A percentile compares a stretch with the other conserved stretches of the same genome.
These are phyloP conservation scores for Xanthoceras sorbifolium DNA, from an alignment of 345 rosid genomes.

Conservation along the genomic window DNA sequence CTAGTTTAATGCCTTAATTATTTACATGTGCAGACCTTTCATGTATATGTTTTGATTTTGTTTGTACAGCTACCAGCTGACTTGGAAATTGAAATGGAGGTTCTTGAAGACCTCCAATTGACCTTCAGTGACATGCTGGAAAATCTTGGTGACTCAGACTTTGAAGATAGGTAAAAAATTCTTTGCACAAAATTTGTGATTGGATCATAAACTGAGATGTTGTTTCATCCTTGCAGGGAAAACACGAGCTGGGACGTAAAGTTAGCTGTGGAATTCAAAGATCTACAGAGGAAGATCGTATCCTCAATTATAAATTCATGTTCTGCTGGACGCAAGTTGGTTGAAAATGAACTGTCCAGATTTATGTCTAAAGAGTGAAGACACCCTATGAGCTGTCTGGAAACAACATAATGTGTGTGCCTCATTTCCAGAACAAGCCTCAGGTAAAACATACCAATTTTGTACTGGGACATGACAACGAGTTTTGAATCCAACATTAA, in stretches of 20 bases:
- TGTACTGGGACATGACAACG: no score
- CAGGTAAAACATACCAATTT: not conserved
- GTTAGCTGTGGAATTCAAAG: slow-evolving; percentile 57
- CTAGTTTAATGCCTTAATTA: not conserved
- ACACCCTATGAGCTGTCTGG: slow-evolving; percentile 1
- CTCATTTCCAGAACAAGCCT: not conserved
- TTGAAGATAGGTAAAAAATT: slow-evolving; percentile 44
- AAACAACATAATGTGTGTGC: not conserved
- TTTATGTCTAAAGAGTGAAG: slow-evolving; percentile 9
- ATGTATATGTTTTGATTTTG: not conserved
- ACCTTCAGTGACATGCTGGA: slow-evolving; percentile 68
- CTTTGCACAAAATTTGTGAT: not conserved
- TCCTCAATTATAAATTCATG: slow-evolving; percentile 78
- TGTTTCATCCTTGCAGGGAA: slow-evolving; percentile 45
- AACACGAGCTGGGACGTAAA: slow-evolving; percentile 60
- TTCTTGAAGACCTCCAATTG: slow-evolving; percentile 57
- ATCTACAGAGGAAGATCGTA: slow-evolving; percentile 58
- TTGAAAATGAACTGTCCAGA: slow-evolving; percentile 50
- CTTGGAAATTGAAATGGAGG: slow-evolving; percentile 61
- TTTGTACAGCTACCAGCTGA: slow-evolving; percentile 45
- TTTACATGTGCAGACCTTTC: not conserved
- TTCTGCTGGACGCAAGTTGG: slow-evolving; percentile 52
- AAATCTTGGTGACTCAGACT: slow-evolving; percentile 53
- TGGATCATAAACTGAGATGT: not conserved
- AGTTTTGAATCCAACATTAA: not conserved